Evolutionary conservation across 441 rosid species (phyloP), one percentile per base, ranked within the genome.

Genomic region (Arabidopsis hybrid): DNA sequence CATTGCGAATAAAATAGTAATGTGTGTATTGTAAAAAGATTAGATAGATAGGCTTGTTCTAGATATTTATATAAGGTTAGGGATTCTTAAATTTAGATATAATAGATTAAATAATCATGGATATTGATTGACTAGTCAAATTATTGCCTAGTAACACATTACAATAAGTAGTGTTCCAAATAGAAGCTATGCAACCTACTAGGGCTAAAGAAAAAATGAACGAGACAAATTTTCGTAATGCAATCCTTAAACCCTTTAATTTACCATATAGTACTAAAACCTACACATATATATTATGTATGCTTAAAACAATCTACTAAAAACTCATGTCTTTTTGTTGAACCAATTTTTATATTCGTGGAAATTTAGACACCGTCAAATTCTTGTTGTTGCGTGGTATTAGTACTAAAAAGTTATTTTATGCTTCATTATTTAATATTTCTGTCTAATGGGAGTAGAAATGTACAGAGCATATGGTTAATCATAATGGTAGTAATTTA

Each of bases 391-490:
- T 12, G 29, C 29, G 46, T 42, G 46, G 18, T 56, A 69, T 12
- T 36, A 29, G 5, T 67, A 56, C 11, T 32, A 45, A 69, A 7
- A 38, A 46, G 4, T 36, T 69, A 56, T 38, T 69, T 75, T 46
- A 76, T 63, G 46, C 42, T 3, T 38, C 14, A 63, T 70, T 36
- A 64, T 40, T 50, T 40, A 18, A 53, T 14, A 45, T 11, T 18
- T 71, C 14, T 7, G 13, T 66, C 67, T 71, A 72, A 36, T 60
- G 21, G 31, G 63, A 60, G 60, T 66, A 71, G 52, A 71, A 77
- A 65, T 72, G 69, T 72, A 66, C 77, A 70, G 77, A 65, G 63
- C 76, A 77, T 77, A 71, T 72, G 46, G 69, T 65, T 71, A 77
- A 35, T 36, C 43, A 66, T 72, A 77, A 71, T 65, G 59, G 32